phyloP scores from a whole-genome alignment of 2,329 filamentous ascomycete genomes.

The Beauveria sp. region DNA sequence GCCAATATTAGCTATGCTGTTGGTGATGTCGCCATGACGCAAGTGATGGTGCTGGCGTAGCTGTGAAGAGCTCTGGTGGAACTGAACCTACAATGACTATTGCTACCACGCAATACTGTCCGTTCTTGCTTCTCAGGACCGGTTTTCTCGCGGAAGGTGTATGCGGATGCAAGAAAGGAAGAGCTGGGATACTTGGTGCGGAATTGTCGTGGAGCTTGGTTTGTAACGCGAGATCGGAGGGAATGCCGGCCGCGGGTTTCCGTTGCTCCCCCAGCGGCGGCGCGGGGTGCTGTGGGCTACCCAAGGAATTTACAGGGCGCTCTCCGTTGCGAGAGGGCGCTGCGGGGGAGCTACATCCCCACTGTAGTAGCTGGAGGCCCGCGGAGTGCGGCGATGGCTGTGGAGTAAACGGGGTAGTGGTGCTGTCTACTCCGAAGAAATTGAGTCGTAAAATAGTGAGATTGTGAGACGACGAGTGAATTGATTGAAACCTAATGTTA shows the following conservation, averaged over 20 bases:
- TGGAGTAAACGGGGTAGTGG: constrained; percentile 5
- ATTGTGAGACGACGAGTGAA: background rate
- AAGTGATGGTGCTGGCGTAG: background rate
- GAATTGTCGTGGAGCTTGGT: background rate
- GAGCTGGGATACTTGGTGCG: background rate
- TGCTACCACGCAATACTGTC: background rate
- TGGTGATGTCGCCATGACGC: constrained; percentile 5
- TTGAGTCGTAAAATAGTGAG: background rate
- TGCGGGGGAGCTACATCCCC: background rate
- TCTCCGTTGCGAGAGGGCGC: background rate
- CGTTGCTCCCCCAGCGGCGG: background rate
- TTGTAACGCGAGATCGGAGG: constrained; percentile 10
- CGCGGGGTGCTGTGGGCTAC: background rate
- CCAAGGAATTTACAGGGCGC: background rate
- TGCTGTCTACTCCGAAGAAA: background rate
- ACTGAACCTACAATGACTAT: background rate
- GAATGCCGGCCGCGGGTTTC: constrained; percentile 9
- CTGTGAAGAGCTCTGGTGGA: background rate
- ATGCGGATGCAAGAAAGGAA: background rate
- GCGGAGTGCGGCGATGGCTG: constrained; percentile 1
- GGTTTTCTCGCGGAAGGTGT: background rate
- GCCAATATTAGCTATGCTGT: constrained; percentile 1
- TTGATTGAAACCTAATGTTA: background rate
- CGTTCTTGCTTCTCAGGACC: background rate
- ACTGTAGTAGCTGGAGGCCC: background rate